These are phyloP conservation scores for Yamadazyma triangularis DNA, from an alignment of 1,139 yeast species.

Conservation along the genomic window DNA sequence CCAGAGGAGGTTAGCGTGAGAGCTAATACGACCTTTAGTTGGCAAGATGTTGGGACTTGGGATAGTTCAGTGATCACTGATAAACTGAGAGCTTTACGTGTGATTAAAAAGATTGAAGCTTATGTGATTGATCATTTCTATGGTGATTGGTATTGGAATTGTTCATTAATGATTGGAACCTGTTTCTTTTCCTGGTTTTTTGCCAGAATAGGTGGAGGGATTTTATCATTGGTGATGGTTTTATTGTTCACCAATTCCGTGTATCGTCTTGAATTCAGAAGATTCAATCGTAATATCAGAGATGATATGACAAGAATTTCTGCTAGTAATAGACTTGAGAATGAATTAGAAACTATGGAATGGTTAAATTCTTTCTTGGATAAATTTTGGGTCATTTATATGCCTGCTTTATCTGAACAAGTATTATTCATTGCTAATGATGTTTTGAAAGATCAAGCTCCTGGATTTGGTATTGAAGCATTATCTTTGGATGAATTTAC, in stretches of 20 bases:
- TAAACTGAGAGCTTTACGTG: constrained; percentile 22
- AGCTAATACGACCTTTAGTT: constrained; percentile 33
- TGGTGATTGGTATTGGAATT: constrained; percentile 72
- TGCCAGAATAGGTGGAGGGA: constrained; percentile 54
- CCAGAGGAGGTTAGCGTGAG: constrained; percentile 20
- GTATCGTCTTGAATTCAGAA: constrained; percentile 64
- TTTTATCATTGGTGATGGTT: constrained; percentile 54
- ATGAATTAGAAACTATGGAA: constrained; percentile 65
- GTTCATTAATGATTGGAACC: constrained; percentile 59
- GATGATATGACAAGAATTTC: constrained; percentile 67
- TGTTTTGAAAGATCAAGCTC: constrained; percentile 63
- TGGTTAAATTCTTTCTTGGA: constrained; percentile 76
- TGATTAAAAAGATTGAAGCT: constrained; percentile 38
- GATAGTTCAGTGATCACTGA: constrained; percentile 18
- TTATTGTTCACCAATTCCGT: constrained; percentile 60
- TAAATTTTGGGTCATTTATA: constrained; percentile 80
- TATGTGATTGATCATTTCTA: constrained; percentile 65
- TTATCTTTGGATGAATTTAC: constrained; percentile 72
- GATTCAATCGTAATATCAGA: constrained; percentile 66
- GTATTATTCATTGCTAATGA: constrained; percentile 66
- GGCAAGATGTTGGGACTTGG: constrained; percentile 44
- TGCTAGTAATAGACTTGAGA: constrained; percentile 57
- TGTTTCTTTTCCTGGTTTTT: constrained; percentile 67
- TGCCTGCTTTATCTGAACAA: constrained; percentile 80
- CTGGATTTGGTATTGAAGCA: constrained; percentile 77